Conservation (phyloP, 1,284 basidiomycete genomes). For the Ganoderma sp. region DNA sequence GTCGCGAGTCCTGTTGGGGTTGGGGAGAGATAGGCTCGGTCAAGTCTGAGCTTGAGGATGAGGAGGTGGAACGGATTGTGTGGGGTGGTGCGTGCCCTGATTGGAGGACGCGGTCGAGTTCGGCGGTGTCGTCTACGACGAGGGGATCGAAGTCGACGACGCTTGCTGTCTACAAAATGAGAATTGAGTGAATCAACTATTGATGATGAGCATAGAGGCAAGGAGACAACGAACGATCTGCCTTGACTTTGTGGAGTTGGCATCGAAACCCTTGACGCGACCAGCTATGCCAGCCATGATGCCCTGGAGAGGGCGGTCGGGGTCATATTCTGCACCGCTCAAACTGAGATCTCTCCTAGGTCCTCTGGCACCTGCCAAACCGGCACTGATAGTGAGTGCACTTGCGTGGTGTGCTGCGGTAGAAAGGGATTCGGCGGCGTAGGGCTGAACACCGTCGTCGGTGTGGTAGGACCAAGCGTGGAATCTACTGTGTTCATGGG, state of each 20-base stretch:
- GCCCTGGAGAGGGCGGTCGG: conserved; percentile 79
- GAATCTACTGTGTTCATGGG: conserved; percentile 56
- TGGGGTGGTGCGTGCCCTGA: conserved; percentile 52
- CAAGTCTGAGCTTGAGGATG: conserved; percentile 48
- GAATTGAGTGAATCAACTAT: conserved; percentile 14
- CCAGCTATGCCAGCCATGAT: conserved; percentile 66
- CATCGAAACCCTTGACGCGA: conserved; percentile 57
- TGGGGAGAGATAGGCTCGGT: conserved; percentile 47
- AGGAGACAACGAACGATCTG: conserved; percentile 47
- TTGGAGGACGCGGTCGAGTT: conserved; percentile 66
- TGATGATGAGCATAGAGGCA: neutral
- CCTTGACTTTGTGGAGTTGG: conserved; percentile 55
- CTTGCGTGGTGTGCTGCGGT: conserved; percentile 88
- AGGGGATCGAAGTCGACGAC: conserved; percentile 53
- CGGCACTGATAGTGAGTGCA: conserved; percentile 83
- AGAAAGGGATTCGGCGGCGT: conserved; percentile 71
- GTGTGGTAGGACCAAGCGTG: conserved; percentile 71
- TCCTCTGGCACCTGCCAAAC: conserved; percentile 60
- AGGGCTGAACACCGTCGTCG: conserved; percentile 68
- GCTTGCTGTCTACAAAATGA: conserved; percentile 33
- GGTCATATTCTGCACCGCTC: conserved; percentile 85
- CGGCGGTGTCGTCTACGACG: conserved; percentile 63
- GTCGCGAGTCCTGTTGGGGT: conserved; percentile 45
- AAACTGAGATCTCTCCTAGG: conserved; percentile 60
- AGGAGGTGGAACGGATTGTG: conserved; percentile 48